Percentiles rank a stretch among this genome's conserved stretches.
Conservation (phyloP, 2,329 filamentous ascomycete genomes). For the Colletotrichum lupini region DNA sequence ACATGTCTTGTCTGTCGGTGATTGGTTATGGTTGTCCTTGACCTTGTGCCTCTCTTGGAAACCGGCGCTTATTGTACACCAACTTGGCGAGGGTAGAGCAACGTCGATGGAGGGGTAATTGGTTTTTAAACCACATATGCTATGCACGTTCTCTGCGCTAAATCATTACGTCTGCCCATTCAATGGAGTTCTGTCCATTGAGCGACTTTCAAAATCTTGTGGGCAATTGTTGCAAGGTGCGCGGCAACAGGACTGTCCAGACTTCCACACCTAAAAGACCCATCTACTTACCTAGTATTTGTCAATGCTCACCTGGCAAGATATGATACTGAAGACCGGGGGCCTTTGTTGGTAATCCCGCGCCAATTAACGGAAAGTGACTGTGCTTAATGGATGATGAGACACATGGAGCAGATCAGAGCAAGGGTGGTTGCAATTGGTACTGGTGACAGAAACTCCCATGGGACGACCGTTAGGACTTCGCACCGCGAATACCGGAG, state of each 20-base stretch:
- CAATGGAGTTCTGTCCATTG: too few relatives aligned
- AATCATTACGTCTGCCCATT: too few relatives aligned
- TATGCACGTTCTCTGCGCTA: too few relatives aligned
- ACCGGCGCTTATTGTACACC: not conserved
- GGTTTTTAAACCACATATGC: fast-evolving
- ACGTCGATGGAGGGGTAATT: not conserved
- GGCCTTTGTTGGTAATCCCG: not conserved
- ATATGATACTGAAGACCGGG: not conserved
- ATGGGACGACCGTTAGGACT: not conserved
- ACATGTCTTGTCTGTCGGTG: not conserved
- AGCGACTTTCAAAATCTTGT: too few relatives aligned
- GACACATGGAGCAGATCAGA: too few relatives aligned
- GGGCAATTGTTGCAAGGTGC: too few relatives aligned
- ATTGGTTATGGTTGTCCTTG: not conserved
- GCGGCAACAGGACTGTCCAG: too few relatives aligned
- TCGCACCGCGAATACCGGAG: not conserved
- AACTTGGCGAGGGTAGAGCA: not conserved
- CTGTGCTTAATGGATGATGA: too few relatives aligned
- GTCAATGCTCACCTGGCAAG: not conserved
- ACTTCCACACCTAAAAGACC: too few relatives aligned
- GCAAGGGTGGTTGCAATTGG: too few relatives aligned
- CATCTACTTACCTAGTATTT: too few relatives aligned
- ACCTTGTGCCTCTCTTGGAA: not conserved
- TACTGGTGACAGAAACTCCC: too few relatives aligned
- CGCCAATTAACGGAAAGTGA: not conserved